Conservation (phyloP, 2,329 filamentous ascomycete genomes). For the Aspergillus pseudoterreus region DNA sequence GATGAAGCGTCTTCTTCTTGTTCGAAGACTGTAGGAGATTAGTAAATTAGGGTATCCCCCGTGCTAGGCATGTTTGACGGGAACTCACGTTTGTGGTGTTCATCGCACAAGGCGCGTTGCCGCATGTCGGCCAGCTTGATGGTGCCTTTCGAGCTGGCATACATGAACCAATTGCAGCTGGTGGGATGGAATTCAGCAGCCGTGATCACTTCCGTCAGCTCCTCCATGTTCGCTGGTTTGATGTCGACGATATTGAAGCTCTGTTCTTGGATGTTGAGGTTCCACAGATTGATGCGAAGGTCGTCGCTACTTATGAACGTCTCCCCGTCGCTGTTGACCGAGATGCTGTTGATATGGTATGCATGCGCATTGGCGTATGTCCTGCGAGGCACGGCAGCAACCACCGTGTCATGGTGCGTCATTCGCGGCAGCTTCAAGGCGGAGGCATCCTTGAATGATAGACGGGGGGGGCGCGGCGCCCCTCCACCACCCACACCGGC, state of each 20-base stretch:
- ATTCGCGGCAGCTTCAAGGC: constrained; percentile 92
- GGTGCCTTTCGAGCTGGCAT: constrained; percentile 96
- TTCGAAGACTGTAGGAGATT: constrained; percentile 71
- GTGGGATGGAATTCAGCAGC: constrained; percentile 95
- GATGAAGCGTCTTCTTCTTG: constrained; percentile 96
- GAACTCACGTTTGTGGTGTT: constrained; percentile 84
- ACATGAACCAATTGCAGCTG: constrained; percentile 99
- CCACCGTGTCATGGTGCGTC: constrained; percentile 97
- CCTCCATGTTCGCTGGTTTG: constrained; percentile 99
- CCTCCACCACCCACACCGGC: constrained; percentile 68
- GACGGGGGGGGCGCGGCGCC: constrained; percentile 66
- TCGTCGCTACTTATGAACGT: constrained; percentile 99
- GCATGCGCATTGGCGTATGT: constrained; percentile 98
- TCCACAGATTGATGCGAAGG: constrained; percentile 96
- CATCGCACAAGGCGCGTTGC: constrained; percentile 90
- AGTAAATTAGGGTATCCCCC: constrained; percentile 3
- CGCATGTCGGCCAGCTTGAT: constrained; percentile 99
- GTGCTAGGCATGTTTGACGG: neutral
- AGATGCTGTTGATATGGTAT: constrained; percentile 99
- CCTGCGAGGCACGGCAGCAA: constrained; percentile 89
- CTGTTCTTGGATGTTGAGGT: constrained; percentile 97
- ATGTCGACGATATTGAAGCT: constrained; percentile 99
- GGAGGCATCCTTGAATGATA: constrained; percentile 72
- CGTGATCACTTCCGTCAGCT: constrained; percentile 97
- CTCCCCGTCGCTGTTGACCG: constrained; percentile 99